phyloP scores from a whole-genome alignment of 768 basidiomycete species.

The Pisolithus marmoratus region DNA sequence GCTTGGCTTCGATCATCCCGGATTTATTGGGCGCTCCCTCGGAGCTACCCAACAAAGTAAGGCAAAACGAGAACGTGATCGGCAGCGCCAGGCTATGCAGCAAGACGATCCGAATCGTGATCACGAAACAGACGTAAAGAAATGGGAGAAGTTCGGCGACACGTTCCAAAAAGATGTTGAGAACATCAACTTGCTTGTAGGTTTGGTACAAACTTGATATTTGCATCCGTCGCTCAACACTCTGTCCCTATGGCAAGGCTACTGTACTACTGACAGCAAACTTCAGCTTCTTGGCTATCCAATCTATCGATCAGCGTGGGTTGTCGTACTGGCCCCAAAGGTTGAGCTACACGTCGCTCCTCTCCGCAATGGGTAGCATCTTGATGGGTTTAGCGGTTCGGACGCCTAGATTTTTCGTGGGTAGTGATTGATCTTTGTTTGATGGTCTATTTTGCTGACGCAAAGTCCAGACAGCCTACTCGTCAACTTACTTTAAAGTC shows the following conservation, averaged over 20 bases:
- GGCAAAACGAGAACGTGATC: too few species aligned
- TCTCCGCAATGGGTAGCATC: neutral
- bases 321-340: neutral
- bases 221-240: neutral
- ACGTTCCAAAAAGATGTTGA: neutral
- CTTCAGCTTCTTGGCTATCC: neutral
- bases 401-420: neutral
- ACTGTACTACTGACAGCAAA: neutral
- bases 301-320: neutral
- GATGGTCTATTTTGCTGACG: neutral
- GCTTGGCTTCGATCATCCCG: neutral
- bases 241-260: neutral
- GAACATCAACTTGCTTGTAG: neutral
- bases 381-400: neutral
- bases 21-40: neutral
- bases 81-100: too few species aligned
- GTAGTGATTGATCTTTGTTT: neutral
- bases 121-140: neutral
- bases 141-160: neutral
- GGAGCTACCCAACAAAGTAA: neutral
- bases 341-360: neutral
- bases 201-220: neutral
- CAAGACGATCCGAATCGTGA: too few species aligned
- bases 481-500: neutral
- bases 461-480: neutral